Conservation (phyloP, 345 rosid genomes). For the sweet orange (Citrus sinensis) region DNA sequence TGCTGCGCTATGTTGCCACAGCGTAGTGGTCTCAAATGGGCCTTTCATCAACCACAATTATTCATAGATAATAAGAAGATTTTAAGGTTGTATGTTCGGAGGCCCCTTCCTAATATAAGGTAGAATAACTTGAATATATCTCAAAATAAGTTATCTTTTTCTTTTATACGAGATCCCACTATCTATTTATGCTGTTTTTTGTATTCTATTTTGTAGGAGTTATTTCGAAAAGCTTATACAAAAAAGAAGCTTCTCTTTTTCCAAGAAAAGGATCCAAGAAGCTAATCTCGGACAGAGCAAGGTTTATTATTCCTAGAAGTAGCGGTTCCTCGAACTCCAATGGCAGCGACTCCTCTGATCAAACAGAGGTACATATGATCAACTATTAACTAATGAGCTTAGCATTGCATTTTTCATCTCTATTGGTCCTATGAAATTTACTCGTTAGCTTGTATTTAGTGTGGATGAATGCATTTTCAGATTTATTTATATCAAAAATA, state of each 20-base stretch:
- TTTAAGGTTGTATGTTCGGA: not conserved
- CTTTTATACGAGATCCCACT: not conserved
- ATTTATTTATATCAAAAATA: not conserved
- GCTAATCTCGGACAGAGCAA: constrained; percentile 24
- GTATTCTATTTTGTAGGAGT: constrained; percentile 25
- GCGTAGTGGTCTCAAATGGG: too few species aligned
- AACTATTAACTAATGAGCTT: not conserved
- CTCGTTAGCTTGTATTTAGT: not conserved
- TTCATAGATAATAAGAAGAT: not conserved
- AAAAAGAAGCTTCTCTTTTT: constrained; percentile 12
- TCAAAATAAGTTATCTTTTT: not conserved
- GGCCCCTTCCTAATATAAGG: not conserved
- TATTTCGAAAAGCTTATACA: constrained; percentile 13
- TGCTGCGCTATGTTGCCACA: too few species aligned
- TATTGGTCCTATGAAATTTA: not conserved
- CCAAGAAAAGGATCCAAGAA: constrained; percentile 15
- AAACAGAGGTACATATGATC: constrained; percentile 43
- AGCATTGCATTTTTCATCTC: not conserved
- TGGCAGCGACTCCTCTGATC: constrained; percentile 25
- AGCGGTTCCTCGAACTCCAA: constrained; percentile 39
- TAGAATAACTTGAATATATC: not conserved
- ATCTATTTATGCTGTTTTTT: not conserved
- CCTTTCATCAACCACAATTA: not conserved
- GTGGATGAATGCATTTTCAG: not conserved
- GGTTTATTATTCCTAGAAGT: constrained; percentile 29